Evolutionary conservation across 1,139 yeast genomes (phyloP), one percentile per base, ranked within the genome.

Genomic region (Zygosaccharomyces sapae): DNA sequence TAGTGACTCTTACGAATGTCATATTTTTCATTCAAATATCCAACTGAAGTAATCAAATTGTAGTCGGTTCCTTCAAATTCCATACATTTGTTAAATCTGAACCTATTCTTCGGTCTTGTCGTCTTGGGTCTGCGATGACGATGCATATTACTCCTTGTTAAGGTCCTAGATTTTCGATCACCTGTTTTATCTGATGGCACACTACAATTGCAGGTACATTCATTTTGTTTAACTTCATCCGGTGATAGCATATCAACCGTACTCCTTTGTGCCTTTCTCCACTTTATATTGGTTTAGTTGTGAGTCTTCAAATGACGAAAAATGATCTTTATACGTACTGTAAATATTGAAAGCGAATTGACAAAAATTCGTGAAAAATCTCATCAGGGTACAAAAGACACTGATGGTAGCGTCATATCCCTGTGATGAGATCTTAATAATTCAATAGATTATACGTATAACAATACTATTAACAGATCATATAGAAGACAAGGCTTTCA

Each of bases 1-100:
- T 61, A 63, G 45, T 56, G 59, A 8, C 59, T 56, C 40, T 60
- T 61, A 24, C 61, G 56, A 27, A 62, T 51, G 6, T 67, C 68
- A 44, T 62, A 65, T 40, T 63, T 63, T 31, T 57, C 60, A 37
- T 57, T 59, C 37, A 65, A 46, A 46, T 63, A 65, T 25, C 55
- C 57, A 30, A 59, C 57, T 1, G 68, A 63, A 1, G 67, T 63
- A 20, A 65, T 61, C 33, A 57, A 47, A 36, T 57, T 58, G 48
- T 63, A 64, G 34, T 56, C 56, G 4, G 65, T 59, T 12, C 60
- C 63, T 30, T 59, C 55, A 4, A 57, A 39, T 6, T 59, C 49
- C 59, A 63, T 41, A 30, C 49, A 43, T 40, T 48, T 54, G 31
- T 50, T 43, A 30, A 55, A 55, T 36, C 51, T 54, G 36, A 55